These are phyloP conservation scores for Acacia confusa DNA, from an alignment of 306 rosid species.

Conservation along the genomic window DNA sequence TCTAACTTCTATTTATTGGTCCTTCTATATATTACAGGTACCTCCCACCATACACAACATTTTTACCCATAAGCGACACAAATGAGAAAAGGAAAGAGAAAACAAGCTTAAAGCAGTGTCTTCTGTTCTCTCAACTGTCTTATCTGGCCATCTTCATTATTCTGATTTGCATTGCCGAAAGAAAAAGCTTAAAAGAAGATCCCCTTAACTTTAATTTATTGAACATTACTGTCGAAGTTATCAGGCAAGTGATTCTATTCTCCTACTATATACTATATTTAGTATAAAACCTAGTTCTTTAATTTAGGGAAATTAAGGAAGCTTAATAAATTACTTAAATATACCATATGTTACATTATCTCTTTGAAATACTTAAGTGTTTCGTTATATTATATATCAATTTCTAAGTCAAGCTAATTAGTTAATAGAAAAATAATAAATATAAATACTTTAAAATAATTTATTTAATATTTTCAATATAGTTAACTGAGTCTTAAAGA, in stretches of 20 bases:
- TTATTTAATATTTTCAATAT: no score
- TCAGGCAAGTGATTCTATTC: slow-evolving; percentile 35
- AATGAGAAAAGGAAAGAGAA: background rate
- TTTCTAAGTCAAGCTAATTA: no score
- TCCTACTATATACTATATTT: background rate
- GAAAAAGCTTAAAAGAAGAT: slow-evolving; percentile 57
- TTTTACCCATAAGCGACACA: background rate
- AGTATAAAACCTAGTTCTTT: no score
- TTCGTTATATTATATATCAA: no score
- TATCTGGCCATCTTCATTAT: slow-evolving; percentile 53
- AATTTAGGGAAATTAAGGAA: no score
- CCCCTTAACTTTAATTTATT: slow-evolving; percentile 59
- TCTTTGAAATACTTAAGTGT: no score
- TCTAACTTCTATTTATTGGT: background rate
- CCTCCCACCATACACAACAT: slow-evolving; percentile 8
- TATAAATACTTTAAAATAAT: no score
- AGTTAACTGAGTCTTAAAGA: no score
- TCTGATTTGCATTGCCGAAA: slow-evolving; percentile 66
- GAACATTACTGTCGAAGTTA: slow-evolving; percentile 60
- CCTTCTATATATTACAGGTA: background rate
- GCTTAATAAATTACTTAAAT: no score
- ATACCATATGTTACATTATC: no score
- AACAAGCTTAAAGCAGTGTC: slow-evolving; percentile 29
- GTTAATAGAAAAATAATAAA: no score
- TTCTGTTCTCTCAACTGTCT: slow-evolving; percentile 53